These are phyloP conservation scores for Vitis rupestris DNA, from an alignment of 164 flowering plant species.

Conservation along the genomic window DNA sequence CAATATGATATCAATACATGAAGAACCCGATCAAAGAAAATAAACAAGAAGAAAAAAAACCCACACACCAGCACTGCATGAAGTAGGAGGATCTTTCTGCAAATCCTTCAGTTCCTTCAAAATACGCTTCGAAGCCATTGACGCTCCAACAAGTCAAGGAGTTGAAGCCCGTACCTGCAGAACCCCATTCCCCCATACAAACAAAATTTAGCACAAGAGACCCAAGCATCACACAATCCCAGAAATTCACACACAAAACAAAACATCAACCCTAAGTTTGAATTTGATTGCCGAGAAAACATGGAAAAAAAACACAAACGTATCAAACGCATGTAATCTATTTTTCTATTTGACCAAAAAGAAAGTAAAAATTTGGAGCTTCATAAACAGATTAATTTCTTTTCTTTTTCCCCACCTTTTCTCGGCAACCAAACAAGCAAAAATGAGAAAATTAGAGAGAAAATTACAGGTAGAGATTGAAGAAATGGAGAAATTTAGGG, in stretches of 20 bases:
- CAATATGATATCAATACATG: too few species aligned
- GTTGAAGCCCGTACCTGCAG: slow-evolving; percentile 4
- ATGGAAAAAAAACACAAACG: too few species aligned
- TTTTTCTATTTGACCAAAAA: neutral
- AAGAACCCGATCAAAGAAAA: neutral
- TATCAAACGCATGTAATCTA: too few species aligned
- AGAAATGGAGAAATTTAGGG: neutral
- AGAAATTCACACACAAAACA: too few species aligned
- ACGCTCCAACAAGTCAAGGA: slow-evolving; percentile 6
- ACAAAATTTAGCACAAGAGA: too few species aligned
- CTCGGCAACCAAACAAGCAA: neutral
- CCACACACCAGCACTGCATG: slow-evolving; percentile 43
- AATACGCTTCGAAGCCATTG: slow-evolving; percentile 50
- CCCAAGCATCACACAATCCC: too few species aligned
- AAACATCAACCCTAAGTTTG: too few species aligned
- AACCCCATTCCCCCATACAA: too few species aligned
- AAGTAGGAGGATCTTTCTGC: slow-evolving; percentile 53
- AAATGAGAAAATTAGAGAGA: neutral
- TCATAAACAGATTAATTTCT: neutral
- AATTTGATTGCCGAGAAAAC: too few species aligned
- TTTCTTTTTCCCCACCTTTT: neutral
- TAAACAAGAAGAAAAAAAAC: neutral
- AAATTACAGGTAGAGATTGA: neutral
- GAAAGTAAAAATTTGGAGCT: neutral
- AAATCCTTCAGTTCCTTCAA: slow-evolving; percentile 50